Percentiles rank a stretch among this genome's conserved stretches.
Evolutionary conservation across 2,329 filamentous ascomycete species (phyloP).

Genomic region (Neonectria faginata): DNA sequence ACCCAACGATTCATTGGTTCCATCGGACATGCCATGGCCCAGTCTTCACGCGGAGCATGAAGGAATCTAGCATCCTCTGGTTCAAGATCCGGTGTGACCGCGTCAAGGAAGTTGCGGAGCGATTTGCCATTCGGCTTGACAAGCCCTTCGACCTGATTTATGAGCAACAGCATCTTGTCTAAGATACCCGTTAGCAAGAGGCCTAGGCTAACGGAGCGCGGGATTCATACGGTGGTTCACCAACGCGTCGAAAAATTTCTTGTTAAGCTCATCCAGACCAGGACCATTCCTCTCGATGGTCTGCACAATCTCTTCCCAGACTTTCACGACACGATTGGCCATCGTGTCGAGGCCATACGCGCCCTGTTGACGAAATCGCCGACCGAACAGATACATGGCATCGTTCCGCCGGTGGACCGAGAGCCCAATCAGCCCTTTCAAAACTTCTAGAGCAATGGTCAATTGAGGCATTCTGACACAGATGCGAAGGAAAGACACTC

Average conservation of each 20-base stretch:
- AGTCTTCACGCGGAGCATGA: not conserved
- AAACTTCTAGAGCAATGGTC: not conserved
- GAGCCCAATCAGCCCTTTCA: not conserved
- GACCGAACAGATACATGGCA: not conserved
- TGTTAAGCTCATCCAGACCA: not conserved
- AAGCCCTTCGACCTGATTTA: not conserved
- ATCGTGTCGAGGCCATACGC: not conserved
- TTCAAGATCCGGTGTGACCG: not conserved
- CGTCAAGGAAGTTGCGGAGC: not conserved
- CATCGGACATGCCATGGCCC: not conserved
- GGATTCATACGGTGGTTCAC: not conserved
- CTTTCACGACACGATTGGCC: not conserved
- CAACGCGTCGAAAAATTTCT: not conserved
- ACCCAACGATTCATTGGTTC: not conserved
- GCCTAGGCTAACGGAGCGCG: not conserved
- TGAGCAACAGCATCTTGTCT: not conserved
- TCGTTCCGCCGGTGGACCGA: not conserved
- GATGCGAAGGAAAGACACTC: not conserved
- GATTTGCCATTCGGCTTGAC: slow-evolving; percentile 5
- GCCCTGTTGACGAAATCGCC: not conserved
- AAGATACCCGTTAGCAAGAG: not conserved
- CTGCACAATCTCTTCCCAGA: not conserved
- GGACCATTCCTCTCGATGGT: not conserved
- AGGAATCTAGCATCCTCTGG: slow-evolving; percentile 10
- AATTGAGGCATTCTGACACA: not conserved